phyloP scores from a whole-genome alignment of 176 grass and related monocot species.

The Juncus effusus region DNA sequence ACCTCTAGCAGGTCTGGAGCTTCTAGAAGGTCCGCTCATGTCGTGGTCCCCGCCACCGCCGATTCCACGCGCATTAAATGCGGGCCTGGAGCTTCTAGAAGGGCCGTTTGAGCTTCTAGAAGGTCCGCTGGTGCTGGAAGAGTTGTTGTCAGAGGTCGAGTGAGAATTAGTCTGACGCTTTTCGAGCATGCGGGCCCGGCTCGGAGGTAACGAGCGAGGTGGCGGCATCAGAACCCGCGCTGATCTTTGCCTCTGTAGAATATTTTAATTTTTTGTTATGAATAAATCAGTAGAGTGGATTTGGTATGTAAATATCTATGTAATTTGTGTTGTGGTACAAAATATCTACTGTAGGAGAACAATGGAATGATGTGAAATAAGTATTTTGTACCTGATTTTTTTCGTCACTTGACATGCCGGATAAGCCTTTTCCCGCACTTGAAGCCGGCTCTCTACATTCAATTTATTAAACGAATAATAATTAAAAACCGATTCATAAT shows the following conservation, averaged over 20 bases:
- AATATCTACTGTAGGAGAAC: no score
- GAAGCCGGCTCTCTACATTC: slow-evolving; percentile 73
- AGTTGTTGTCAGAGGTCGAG: no score
- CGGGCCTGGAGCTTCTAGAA: no score
- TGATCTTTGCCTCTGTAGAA: slow-evolving; percentile 62
- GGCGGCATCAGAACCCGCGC: slow-evolving; percentile 95
- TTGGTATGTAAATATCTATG: no score
- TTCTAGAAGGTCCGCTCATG: no score
- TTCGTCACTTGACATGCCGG: slow-evolving; percentile 93
- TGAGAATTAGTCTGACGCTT: slow-evolving; percentile 39
- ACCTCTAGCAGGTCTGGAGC: no score
- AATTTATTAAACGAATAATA: slow-evolving; percentile 2
- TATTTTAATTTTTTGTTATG: no score
- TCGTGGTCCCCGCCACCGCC: no score
- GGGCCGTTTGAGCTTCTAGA: no score
- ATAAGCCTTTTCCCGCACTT: slow-evolving; percentile 78
- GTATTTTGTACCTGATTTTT: slow-evolving; percentile 57
- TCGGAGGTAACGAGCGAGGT: slow-evolving; percentile 45
- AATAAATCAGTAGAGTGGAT: no score
- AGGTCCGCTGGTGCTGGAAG: no score
- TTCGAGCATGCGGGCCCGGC: not conserved
- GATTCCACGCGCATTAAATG: no score
- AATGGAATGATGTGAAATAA: slow-evolving; percentile 21
- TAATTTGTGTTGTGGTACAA: not conserved
- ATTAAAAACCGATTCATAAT: not conserved